These are phyloP conservation scores for Talaromyces ruber DNA, from an alignment of 495 filamentous ascomycete species.

Conservation along the genomic window DNA sequence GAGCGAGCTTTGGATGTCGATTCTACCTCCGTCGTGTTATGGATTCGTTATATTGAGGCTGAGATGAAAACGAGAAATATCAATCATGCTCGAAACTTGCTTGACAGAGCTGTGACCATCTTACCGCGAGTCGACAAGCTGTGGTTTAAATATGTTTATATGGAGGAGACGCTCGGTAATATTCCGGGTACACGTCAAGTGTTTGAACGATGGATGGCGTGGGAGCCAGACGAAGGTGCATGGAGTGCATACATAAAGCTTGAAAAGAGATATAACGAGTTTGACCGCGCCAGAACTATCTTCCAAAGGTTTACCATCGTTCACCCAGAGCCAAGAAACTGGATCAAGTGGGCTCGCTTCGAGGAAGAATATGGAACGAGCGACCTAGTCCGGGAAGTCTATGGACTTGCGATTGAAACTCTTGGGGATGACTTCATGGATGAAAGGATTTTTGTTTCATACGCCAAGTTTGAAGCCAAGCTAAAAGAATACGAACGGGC, in stretches of 20 bases:
- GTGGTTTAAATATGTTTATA: slow-evolving; percentile 98
- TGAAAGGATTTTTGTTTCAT: slow-evolving; percentile 87
- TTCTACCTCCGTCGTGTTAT: slow-evolving; percentile 71
- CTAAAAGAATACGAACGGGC: slow-evolving; percentile 92
- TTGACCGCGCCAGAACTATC: slow-evolving; percentile 71
- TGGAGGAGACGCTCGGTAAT: slow-evolving; percentile 95
- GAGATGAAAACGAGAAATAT: slow-evolving; percentile 97
- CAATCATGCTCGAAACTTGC: slow-evolving; percentile 90
- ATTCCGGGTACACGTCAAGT: slow-evolving; percentile 88
- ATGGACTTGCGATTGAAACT: slow-evolving; percentile 79
- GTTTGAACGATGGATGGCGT: slow-evolving; percentile 97
- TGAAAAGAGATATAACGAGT: slow-evolving; percentile 91
- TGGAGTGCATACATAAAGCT: slow-evolving; percentile 96
- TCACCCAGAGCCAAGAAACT: slow-evolving; percentile 90
- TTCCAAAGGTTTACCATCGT: slow-evolving; percentile 89
- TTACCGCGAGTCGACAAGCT: slow-evolving; percentile 87
- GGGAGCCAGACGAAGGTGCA: slow-evolving; percentile 93
- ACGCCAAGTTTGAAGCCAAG: slow-evolving; percentile 86
- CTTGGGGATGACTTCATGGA: slow-evolving; percentile 95
- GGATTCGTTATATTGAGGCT: slow-evolving; percentile 86
- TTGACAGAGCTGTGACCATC: slow-evolving; percentile 94
- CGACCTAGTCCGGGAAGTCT: slow-evolving; percentile 88
- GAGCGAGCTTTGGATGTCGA: slow-evolving; percentile 93
- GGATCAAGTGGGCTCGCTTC: slow-evolving; percentile 98
- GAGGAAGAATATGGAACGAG: slow-evolving; percentile 91